These are phyloP conservation scores for Leishmania lainsoni DNA, from an alignment of 208 protist species.

Conservation along the genomic window DNA sequence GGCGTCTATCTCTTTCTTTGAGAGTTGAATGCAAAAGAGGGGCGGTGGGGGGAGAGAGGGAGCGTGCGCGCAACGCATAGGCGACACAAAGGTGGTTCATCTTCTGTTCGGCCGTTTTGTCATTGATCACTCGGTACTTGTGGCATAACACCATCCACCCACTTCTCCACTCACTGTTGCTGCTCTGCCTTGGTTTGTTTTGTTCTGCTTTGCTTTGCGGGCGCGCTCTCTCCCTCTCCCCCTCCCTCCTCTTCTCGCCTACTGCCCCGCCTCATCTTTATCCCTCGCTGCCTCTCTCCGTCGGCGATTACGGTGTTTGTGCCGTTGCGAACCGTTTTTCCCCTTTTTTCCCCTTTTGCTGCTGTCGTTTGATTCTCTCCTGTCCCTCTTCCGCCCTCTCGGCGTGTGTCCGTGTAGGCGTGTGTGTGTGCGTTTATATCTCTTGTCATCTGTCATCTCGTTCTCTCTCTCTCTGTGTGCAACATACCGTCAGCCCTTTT, in stretches of 20 bases:
- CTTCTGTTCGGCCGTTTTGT: constrained; percentile 2
- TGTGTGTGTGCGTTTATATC: not conserved
- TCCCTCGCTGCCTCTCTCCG: not conserved
- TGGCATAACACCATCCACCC: not conserved
- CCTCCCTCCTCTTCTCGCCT: not conserved
- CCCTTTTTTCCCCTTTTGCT: not conserved
- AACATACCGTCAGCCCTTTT: not conserved
- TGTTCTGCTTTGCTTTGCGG: not conserved
- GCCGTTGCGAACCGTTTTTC: not conserved
- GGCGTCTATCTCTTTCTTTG: too few relatives aligned
- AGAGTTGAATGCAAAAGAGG: too few relatives aligned
- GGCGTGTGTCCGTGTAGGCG: not conserved
- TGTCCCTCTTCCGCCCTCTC: constrained; percentile 2
- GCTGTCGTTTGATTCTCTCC: constrained; percentile 1
- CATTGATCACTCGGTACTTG: not conserved
- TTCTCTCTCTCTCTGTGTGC: not conserved
- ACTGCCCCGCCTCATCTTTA: not conserved
- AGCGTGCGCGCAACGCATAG: constrained; percentile 15
- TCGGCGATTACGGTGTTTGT: not conserved
- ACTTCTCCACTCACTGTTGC: not conserved
- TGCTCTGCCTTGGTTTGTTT: constrained; percentile 8
- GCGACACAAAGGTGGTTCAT: not conserved
- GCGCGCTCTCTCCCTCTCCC: not conserved
- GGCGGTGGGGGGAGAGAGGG: not conserved
- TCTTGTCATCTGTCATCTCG: not conserved